phyloP scores from a whole-genome alignment of 2,329 filamentous ascomycete species.

The Lasiodiplodia theobromae region DNA sequence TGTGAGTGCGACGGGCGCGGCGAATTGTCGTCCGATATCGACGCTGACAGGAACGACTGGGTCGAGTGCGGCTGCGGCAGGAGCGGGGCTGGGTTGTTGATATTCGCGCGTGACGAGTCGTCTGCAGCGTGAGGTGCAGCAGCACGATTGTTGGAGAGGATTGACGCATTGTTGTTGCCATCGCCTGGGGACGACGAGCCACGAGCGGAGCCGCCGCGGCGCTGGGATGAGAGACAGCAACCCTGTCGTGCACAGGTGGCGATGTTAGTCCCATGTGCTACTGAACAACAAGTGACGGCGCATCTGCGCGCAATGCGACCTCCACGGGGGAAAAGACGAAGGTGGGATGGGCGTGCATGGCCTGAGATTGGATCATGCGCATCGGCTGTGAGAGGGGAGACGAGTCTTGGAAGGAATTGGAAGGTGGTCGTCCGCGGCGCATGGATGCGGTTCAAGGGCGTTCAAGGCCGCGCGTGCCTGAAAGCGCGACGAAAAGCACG shows the following conservation, averaged over 20 bases:
- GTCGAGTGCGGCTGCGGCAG: conserved; percentile 20
- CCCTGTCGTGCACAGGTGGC: conserved; percentile 16
- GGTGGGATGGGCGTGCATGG: background rate
- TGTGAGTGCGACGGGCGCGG: conserved; percentile 24
- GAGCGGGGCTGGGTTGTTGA: conserved; percentile 19
- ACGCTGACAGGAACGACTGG: conserved; percentile 20
- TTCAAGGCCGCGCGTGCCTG: background rate
- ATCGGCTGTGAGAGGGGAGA: background rate
- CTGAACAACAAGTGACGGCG: background rate
- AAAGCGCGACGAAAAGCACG: conserved; percentile 11
- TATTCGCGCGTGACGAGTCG: conserved; percentile 28
- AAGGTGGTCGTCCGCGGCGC: conserved; percentile 14
- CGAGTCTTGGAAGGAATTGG: conserved; percentile 6
- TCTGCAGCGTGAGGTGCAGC: background rate
- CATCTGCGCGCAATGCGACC: background rate
- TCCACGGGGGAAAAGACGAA: background rate
- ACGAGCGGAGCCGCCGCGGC: conserved; percentile 7
- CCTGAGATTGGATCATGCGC: conserved; percentile 9
- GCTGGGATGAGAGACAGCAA: conserved; percentile 23
- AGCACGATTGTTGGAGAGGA: background rate
- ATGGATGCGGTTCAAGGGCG: background rate
- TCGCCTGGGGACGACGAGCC: conserved; percentile 6
- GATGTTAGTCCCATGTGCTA: background rate
- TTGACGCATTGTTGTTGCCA: background rate
- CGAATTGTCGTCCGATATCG: conserved; percentile 7